These are phyloP conservation scores for Rosa persica DNA, from an alignment of 306 rosid species.

Conservation along the genomic window DNA sequence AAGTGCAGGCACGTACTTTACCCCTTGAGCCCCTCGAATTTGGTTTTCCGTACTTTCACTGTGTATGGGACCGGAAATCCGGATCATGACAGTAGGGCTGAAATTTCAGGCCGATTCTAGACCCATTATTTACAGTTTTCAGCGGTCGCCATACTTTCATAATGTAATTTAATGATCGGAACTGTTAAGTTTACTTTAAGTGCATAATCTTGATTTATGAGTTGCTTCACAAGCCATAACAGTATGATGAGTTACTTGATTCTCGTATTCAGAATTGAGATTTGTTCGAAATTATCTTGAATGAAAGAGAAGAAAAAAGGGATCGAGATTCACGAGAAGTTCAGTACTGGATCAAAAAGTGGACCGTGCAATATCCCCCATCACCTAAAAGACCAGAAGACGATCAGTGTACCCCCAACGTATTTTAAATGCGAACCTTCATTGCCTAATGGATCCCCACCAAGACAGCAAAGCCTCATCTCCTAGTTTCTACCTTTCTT, in stretches of 20 bases:
- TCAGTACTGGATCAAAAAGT: background rate
- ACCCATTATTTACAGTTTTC: too few relatives aligned
- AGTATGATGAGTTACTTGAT: background rate
- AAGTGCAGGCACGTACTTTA: background rate
- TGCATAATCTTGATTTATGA: too few relatives aligned
- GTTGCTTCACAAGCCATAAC: background rate
- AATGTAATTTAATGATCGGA: background rate
- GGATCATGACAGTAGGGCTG: background rate
- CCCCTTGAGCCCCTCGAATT: constrained; percentile 26
- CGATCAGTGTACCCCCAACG: background rate
- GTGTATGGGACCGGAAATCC: background rate
- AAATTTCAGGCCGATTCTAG: background rate
- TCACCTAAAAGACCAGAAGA: background rate
- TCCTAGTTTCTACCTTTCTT: background rate
- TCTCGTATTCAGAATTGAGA: background rate
- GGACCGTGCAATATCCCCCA: background rate
- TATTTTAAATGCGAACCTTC: background rate
- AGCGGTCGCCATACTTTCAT: background rate
- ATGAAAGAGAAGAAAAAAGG: background rate
- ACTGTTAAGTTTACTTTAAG: too few relatives aligned
- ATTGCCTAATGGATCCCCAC: background rate
- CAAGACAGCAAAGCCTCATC: background rate
- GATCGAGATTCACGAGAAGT: background rate
- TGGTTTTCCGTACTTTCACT: background rate
- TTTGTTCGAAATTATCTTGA: background rate